Evolutionary conservation across 176 grass and related monocot species (phyloP), one percentile per base, ranked within the genome.

Genomic region (Elaeis guineensis): DNA sequence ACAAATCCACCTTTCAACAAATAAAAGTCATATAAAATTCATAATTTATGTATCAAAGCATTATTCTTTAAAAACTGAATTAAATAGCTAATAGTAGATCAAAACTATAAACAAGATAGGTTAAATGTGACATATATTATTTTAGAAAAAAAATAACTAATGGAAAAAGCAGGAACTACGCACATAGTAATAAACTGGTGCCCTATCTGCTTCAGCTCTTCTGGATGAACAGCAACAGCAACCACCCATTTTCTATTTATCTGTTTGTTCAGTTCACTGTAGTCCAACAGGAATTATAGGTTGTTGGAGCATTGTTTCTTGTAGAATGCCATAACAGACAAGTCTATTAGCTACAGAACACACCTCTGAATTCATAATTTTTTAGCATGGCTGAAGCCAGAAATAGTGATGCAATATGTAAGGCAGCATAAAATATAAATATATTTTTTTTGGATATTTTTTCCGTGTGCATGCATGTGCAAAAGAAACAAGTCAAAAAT

Each of bases 161-260:
- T 18, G 26, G 16, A 68, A 29, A 29, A 53, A 16, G 25, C 35
- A 59, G 24, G n/a, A 55, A 54, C 21, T 59, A 78, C 83, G 54
- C 90, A 97, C 87, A 82, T 80, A 88, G 67, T 80, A 65, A 64
- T 73, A 79, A 81, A 54, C 52, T 21, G 81, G 86, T 66, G 77
- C 79, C 65, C 78, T 84, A 57, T 85, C 80, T 55, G 62, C 60
- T 65, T 85, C 78, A 57, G 81, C 61, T 66, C 80, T 56, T 75
- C 79, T 83, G 48, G 87, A 79, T 18, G 78, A 81, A 75, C 68
- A 78, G 75, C 83, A 97, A 73, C 83, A 97, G 75, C 87, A 96
- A 32, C 86, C 84, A 82, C 87, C 92, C 92, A 97, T 97, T 69
- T 44, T 84, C 58, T 73, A 67, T 50, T 29, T 54, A 79, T 71